These are phyloP conservation scores for Podila epigama DNA, from an alignment of 192 early-diverging fungal species.

Conservation along the genomic window DNA sequence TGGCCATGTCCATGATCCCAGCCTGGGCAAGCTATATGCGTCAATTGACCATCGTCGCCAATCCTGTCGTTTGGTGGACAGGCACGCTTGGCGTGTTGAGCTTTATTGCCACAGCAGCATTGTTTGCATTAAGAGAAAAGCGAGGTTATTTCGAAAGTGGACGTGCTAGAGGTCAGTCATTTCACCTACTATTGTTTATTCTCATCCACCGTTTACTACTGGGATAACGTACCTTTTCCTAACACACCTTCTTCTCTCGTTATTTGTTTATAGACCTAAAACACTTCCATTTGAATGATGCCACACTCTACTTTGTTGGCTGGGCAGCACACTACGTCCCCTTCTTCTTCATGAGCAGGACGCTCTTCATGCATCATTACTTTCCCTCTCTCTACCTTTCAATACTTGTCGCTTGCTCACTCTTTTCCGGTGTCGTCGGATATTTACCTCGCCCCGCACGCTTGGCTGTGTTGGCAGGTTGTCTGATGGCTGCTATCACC, in stretches of 20 bases:
- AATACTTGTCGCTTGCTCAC: slow-evolving; percentile 64
- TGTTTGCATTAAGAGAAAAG: slow-evolving; percentile 57
- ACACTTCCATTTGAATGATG: slow-evolving; percentile 50
- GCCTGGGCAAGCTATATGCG: slow-evolving; percentile 69
- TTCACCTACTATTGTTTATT: too few species aligned
- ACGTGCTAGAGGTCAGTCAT: not conserved
- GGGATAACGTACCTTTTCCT: too few species aligned
- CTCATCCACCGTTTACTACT: too few species aligned
- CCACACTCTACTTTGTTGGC: slow-evolving; percentile 38
- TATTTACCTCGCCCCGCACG: slow-evolving; percentile 1
- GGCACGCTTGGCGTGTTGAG: not conserved
- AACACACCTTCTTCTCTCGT: too few species aligned
- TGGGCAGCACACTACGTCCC: slow-evolving; percentile 80
- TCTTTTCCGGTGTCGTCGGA: slow-evolving; percentile 32
- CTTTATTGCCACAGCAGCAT: slow-evolving; percentile 7
- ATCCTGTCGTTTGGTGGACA: slow-evolving; percentile 29
- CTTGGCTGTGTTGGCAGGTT: not conserved
- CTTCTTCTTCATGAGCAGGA: slow-evolving; percentile 78
- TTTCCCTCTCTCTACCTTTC: slow-evolving; percentile 78
- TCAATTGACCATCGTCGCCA: slow-evolving; percentile 18
- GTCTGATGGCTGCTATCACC: not conserved
- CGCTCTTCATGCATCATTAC: slow-evolving; percentile 87
- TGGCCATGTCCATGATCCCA: slow-evolving; percentile 79
- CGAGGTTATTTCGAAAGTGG: slow-evolving; percentile 51
- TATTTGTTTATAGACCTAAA: slow-evolving; percentile 19